Conservation (phyloP, 169 alveolate species). For the Plasmodium billcollinsi region DNA sequence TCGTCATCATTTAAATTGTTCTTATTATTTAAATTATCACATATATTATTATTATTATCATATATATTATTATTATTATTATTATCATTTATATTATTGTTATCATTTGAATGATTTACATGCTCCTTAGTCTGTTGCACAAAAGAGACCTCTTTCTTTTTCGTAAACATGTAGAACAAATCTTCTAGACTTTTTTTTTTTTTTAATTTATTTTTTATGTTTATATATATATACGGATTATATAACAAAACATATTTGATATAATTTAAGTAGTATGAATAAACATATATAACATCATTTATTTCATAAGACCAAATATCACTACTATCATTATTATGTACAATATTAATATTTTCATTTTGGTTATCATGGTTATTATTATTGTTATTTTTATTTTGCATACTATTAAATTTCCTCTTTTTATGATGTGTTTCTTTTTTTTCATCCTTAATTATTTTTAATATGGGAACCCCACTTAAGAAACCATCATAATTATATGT, state of each 20-base stretch:
- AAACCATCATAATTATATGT: conserved; percentile 24
- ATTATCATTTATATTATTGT: background rate
- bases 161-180: conserved; percentile 25
- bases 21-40: background rate
- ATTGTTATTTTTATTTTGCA: too few relatives aligned
- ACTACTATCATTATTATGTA: background rate
- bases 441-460: conserved; percentile 27
- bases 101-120: background rate
- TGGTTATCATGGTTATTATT: too few relatives aligned
- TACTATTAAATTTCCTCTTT: background rate
- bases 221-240: conserved; percentile 54
- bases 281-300: conserved; percentile 26
- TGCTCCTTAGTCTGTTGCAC: background rate
- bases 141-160: conserved; percentile 17
- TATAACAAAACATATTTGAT: conserved; percentile 43
- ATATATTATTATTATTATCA: background rate
- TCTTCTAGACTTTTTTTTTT: conserved; percentile 16
- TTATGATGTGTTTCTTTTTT: conserved; percentile 7
- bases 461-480: conserved; percentile 9
- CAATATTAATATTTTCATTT: too few relatives aligned
- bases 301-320: conserved; percentile 8
- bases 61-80: background rate
- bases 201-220: conserved; percentile 15
- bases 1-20: background rate
- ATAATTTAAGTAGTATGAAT: conserved; percentile 40